Evolutionary conservation across 2,329 filamentous ascomycete genomes (phyloP), one percentile per base, ranked within the genome.

Genomic region (Arthrobotrys iridis): DNA sequence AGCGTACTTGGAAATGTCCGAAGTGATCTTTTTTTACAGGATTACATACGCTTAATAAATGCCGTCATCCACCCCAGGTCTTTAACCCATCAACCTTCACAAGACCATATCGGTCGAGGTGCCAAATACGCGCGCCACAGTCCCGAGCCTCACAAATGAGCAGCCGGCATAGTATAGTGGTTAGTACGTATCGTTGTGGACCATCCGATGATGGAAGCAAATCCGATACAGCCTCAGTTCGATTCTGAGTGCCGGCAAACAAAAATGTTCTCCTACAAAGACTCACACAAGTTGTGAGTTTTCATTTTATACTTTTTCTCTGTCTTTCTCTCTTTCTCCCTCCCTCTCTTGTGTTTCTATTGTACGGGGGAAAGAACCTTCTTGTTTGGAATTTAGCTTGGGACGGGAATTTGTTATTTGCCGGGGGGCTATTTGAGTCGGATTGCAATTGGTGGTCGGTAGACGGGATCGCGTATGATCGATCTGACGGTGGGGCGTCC

Each of bases 111-210:
- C 37, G 50, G 30, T 55, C 15, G n/a, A 2, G 37, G n/a, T 20
- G 24, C 3, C 48, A 57, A 66, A 52, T 66, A 67, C 24, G 13
- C 10, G 15, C 33, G 45, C 40, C 33, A 28, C 45, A 46, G 15
- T 6, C 15, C 13, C 26, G 63, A 33, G 35, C 48, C 40, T 59
- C 37, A 48, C 37, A 59, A 28, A 50, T 30, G 26, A 58, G 48
- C 22, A 40, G 65, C 65, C 65, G 65, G 37, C 55, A 70, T 70
- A 60, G 65, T 70, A 70, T 70, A 70, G 65, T 70, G 65, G 65
- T 70, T 62, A 70, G 65, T 70, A 70, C 65, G 41, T 33, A 60
- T 62, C 65, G 65, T 70, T 70, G 65, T 70, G 65, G 65, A 66
- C 50, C 18, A 8, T 26, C 13, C 10, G 15, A 15, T 15, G 46